Evolutionary conservation across 495 filamentous ascomycete species (phyloP).

Genomic region (Xylaria flabelliformis): DNA sequence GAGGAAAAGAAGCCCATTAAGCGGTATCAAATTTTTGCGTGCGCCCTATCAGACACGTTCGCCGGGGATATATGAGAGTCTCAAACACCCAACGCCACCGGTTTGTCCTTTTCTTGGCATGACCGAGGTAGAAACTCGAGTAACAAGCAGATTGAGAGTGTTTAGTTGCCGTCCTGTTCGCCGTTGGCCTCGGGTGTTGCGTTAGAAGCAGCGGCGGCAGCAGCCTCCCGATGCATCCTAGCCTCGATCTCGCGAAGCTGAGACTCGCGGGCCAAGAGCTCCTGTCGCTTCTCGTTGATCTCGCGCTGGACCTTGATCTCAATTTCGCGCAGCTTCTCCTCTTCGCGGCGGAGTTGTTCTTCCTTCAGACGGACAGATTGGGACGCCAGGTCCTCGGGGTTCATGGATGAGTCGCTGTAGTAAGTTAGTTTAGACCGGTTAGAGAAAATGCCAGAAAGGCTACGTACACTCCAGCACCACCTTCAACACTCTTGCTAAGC

Average conservation of each 20-base stretch:
- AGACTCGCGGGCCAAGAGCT: constrained; percentile 95
- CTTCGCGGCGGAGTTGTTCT: constrained; percentile 96
- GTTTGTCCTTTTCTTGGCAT: constrained; percentile 34
- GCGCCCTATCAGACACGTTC: constrained; percentile 31
- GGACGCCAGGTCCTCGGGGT: constrained; percentile 94
- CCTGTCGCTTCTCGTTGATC: constrained; percentile 99
- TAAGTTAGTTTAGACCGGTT: constrained; percentile 42
- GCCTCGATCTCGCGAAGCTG: constrained; percentile 92
- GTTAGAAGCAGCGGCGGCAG: constrained; percentile 41
- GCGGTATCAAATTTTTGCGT: constrained; percentile 37
- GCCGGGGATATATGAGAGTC: constrained; percentile 37
- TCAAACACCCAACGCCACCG: constrained; percentile 45
- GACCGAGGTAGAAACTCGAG: constrained; percentile 35
- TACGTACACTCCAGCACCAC: constrained; percentile 83
- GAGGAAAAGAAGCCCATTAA: constrained; percentile 40
- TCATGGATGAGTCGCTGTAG: constrained; percentile 82
- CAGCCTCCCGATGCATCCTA: constrained; percentile 64
- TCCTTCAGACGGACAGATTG: constrained; percentile 99
- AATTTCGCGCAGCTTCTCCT: constrained; percentile 99
- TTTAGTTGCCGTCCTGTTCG: constrained; percentile 51
- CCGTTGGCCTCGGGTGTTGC: constrained; percentile 55
- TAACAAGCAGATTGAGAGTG: constrained; percentile 29
- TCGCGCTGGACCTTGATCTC: constrained; percentile 99
- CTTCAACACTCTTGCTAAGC: constrained; percentile 98
- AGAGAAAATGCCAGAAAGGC: constrained; percentile 1